A percentile compares a stretch with the other conserved stretches of the same genome.
Conservation (phyloP, 805 yeast species). For the Candida anglica region DNA sequence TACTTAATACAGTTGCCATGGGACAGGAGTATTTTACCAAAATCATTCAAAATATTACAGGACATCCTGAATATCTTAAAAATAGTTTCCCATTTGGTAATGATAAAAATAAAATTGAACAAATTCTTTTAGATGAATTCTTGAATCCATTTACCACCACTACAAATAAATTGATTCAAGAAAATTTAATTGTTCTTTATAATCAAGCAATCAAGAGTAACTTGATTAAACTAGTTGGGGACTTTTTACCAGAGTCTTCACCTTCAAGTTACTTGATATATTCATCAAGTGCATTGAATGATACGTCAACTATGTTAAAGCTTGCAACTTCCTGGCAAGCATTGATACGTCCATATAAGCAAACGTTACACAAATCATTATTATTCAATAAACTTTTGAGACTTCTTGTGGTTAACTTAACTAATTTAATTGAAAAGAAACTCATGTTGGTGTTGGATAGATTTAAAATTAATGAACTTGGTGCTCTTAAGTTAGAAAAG, state of each 20-base stretch:
- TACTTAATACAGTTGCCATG: constrained; percentile 68
- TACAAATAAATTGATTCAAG: constrained; percentile 37
- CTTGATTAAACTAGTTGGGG: constrained; percentile 39
- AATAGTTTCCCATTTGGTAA: constrained; percentile 32
- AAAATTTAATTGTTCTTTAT: constrained; percentile 45
- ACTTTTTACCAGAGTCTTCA: constrained; percentile 34
- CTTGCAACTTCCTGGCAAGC: constrained; percentile 65
- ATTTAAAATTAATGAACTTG: constrained; percentile 66
- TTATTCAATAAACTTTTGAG: constrained; percentile 49
- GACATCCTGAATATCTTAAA: constrained; percentile 17
- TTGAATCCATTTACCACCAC: constrained; percentile 27
- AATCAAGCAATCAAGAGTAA: constrained; percentile 45
- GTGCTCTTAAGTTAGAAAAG: constrained; percentile 78
- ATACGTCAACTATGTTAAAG: constrained; percentile 31
- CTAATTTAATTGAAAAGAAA: constrained; percentile 59
- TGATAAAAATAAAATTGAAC: constrained; percentile 28
- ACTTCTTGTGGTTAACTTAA: constrained; percentile 50
- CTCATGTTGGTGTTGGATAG: constrained; percentile 62
- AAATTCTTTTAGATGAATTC: constrained; percentile 27
- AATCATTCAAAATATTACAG: constrained; percentile 42
- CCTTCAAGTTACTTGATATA: constrained; percentile 28
- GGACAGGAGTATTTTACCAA: constrained; percentile 56
- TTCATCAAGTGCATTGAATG: constrained; percentile 24
- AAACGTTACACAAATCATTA: constrained; percentile 46
- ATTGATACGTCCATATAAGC: constrained; percentile 61